Conservation (phyloP, 805 yeast genomes). For the Spathaspora sp. region DNA sequence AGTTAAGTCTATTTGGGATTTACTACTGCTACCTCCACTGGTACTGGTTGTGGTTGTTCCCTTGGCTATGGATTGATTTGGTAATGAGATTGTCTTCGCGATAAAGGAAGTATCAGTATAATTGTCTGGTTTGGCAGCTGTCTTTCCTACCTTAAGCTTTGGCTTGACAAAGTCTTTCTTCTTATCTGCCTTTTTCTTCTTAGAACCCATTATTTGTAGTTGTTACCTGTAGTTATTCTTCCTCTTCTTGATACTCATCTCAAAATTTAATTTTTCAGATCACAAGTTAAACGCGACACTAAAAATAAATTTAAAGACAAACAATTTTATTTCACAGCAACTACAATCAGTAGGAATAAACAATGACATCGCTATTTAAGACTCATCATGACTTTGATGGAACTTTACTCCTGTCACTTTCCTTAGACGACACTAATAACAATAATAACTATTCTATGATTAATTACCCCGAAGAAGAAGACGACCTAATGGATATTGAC, state of each 20-base stretch:
- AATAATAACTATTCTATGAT: conserved; percentile 10
- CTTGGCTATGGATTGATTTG: conserved; percentile 36
- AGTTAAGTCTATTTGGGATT: conserved; percentile 42
- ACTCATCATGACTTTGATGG: conserved; percentile 17
- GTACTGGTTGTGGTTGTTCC: conserved; percentile 7
- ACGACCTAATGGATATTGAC: conserved; percentile 15
- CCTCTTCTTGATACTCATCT: not conserved
- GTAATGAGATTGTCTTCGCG: conserved; percentile 55
- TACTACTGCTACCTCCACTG: conserved; percentile 6
- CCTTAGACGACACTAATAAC: conserved; percentile 17
- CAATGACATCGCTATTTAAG: too few relatives aligned
- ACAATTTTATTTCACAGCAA: too few relatives aligned
- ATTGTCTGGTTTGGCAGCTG: conserved; percentile 65
- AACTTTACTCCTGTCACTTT: conserved; percentile 19
- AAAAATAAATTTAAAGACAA: not conserved
- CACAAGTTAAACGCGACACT: not conserved
- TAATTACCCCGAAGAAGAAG: conserved; percentile 4
- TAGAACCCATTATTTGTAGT: conserved; percentile 36
- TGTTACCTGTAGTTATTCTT: not conserved
- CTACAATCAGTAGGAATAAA: too few relatives aligned
- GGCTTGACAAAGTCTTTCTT: conserved; percentile 71
- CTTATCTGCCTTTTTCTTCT: conserved; percentile 58
- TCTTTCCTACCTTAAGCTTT: conserved; percentile 86
- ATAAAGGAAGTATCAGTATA: conserved; percentile 83
- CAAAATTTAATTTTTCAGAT: not conserved